Conservation (phyloP, 768 basidiomycete species). For the Epithele typhae region DNA sequence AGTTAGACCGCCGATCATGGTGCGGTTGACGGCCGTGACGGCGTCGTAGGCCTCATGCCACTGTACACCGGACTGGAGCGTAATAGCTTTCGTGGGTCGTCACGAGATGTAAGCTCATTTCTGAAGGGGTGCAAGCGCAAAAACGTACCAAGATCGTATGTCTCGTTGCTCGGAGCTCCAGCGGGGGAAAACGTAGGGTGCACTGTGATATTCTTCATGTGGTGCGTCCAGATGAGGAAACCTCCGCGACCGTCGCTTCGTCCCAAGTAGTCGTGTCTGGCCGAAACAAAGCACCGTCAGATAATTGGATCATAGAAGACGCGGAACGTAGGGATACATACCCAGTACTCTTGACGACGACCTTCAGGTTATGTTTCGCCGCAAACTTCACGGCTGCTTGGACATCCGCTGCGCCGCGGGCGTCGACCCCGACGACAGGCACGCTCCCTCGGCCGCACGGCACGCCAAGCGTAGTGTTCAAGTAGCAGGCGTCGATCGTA, state of each 20-base stretch:
- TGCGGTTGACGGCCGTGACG: not conserved
- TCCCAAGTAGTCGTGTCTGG: constrained; percentile 11
- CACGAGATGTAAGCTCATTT: too few relatives aligned
- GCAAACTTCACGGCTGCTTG: constrained; percentile 24
- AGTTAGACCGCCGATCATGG: not conserved
- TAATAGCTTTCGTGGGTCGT: not conserved
- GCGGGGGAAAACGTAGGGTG: constrained; percentile 28
- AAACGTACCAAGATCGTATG: constrained; percentile 8
- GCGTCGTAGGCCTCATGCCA: constrained; percentile 4
- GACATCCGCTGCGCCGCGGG: constrained; percentile 25
- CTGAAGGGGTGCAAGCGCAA: too few relatives aligned
- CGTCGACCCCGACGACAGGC: constrained; percentile 27
- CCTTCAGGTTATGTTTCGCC: constrained; percentile 14
- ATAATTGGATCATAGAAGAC: too few relatives aligned
- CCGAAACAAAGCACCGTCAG: not conserved
- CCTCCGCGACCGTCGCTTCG: constrained; percentile 22
- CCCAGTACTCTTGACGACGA: constrained; percentile 27
- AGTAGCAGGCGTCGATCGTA: constrained; percentile 47
- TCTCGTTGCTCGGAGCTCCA: constrained; percentile 20
- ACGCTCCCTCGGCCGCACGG: constrained; percentile 42
- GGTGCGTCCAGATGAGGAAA: constrained; percentile 36
- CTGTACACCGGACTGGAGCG: constrained; percentile 28
- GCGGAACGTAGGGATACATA: not conserved
- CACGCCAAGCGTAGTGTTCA: constrained; percentile 36
- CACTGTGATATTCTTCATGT: constrained; percentile 35